Evolutionary conservation across 139 green algal genomes (phyloP), one percentile per base, ranked within the genome.

Genomic region (Gonium pectorale): DNA sequence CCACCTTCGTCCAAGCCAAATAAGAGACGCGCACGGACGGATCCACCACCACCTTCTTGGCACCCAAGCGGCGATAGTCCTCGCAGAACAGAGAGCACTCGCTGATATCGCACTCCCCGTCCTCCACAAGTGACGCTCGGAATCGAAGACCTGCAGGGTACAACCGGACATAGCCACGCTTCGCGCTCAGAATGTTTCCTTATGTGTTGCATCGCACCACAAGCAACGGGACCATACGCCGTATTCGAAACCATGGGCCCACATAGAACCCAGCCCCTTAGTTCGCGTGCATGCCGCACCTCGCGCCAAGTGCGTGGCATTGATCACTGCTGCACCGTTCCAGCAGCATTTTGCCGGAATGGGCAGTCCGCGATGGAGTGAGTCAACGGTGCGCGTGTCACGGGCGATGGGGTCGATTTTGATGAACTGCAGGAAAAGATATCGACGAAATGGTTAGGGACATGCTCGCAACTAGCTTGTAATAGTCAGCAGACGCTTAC

Each of bases 1-100:
- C 17, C 26, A 77, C 68, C 68, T 77, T 77, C 2, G 68, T 77
- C 68, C 68, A 77, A 8, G 46, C 43, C 68, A 77, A 37, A n/a
- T 77, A 77, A 1, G 68, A 60, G 33, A 77, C 68, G 43, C 68
- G 68, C 24, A 77, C 68, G 2, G 68, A 77, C 43, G 68, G 68
- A n/a, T 77, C 68, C 11, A 77, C 68, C 27, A 60, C 68, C 24
- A 77, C 68, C 21, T 60, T 60, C 11, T 35, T 77, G 11, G 68
- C 43, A 24, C 68, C 68, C 5, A 77, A 43, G 11, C 68, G 68
- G 27, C 68, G 68, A 43, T 77, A 77, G 44, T 77, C 68, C 43
- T 77, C 68, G 40, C 68, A 77, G 68, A 77, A 77, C 24, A 77
- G 44, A 60, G 68, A 77, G 8, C 68, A 77, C 29, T 77, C 68